Evolutionary conservation across 352 stramenopile species (phyloP), one percentile per base, ranked within the genome.

Genomic region (Phytophthora lateralis): DNA sequence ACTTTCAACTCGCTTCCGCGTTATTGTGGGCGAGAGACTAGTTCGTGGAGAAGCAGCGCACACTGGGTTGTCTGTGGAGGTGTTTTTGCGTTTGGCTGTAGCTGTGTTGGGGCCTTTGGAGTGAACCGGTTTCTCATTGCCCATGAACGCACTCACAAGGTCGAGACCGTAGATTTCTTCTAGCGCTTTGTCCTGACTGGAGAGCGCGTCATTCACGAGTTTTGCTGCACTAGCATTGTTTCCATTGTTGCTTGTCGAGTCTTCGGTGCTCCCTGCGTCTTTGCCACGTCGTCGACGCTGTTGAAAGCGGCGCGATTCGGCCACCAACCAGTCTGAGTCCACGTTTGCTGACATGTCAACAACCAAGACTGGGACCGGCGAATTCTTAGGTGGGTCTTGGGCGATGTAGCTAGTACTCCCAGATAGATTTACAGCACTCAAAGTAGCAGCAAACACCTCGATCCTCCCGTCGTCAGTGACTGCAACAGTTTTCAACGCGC

Each of bases 1-100:
- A 18, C 17, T 68, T 50, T 47, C 52, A n/a, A 38, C 37, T 43
- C 46, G 47, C 58, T 43, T 79, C 63, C 34, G 80, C 91, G 44
- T 9, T 6, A 65, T 82, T 98, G 24, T 80, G 98, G 24, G 90
- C 98, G 63, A 74, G 98, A 29, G 91, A 97, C 77, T 90, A 97
- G 49, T 90, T 94, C 26, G 97, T 88, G 56, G 57, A 26, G 57
- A 71, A 34, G n/a, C 30, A 30, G 21, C 26, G 30, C 34, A 46
- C 32, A 47, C 54, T 27, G 41, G 27, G n/a, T 53, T 54, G 6
- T 54, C 44, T 1, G 32, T 57, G 8, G 26, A 48, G 6, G 24
- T 41, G 15, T 43, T 64, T 68, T 63, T 61, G 21, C 37, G 15
- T 24, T 29, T 34, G 17, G 21, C n/a, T 46, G 3, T 11, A 7